Conservation (phyloP, 2,329 filamentous ascomycete genomes). For the Harringtonia aguacate region DNA sequence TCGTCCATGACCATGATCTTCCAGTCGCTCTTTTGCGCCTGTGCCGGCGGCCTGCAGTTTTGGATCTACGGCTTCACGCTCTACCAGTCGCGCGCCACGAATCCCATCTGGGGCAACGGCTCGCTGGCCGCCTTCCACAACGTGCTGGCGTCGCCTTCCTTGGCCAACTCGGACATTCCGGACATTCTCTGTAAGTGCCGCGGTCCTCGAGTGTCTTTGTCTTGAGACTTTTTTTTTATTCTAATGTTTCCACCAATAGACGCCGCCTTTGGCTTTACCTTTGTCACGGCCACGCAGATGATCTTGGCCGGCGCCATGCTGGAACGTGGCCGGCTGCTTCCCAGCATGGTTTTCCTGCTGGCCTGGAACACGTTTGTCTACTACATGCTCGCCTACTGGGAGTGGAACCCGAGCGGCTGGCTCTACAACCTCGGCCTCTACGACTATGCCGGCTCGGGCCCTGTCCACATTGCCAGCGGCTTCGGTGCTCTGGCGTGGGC, state of each 20-base stretch:
- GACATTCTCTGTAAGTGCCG: conserved; percentile 37
- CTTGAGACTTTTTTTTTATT: not conserved
- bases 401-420: conserved; percentile 56
- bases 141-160: conserved; percentile 48
- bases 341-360: conserved; percentile 51
- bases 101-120: conserved; percentile 53
- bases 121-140: conserved; percentile 50
- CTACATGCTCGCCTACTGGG: conserved; percentile 52
- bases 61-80: conserved; percentile 57
- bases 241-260: not conserved
- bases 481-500: conserved; percentile 55
- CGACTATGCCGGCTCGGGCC: conserved; percentile 52
- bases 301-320: conserved; percentile 56
- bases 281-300: conserved; percentile 49
- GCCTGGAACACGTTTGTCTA: conserved; percentile 56
- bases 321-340: conserved; percentile 45
- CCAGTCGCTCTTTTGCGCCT: conserved; percentile 43
- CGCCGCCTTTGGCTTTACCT: conserved; percentile 47
- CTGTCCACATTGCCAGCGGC: conserved; percentile 52
- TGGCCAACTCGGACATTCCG: conserved; percentile 45
- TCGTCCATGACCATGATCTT: conserved; percentile 51
- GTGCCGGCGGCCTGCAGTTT: conserved; percentile 42
- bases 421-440: conserved; percentile 33
- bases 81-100: conserved; percentile 48
- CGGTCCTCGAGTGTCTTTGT: not conserved